These are phyloP conservation scores for Cladorrhinum sp. DNA, from an alignment of 2,329 filamentous ascomycete species.

Conservation along the genomic window DNA sequence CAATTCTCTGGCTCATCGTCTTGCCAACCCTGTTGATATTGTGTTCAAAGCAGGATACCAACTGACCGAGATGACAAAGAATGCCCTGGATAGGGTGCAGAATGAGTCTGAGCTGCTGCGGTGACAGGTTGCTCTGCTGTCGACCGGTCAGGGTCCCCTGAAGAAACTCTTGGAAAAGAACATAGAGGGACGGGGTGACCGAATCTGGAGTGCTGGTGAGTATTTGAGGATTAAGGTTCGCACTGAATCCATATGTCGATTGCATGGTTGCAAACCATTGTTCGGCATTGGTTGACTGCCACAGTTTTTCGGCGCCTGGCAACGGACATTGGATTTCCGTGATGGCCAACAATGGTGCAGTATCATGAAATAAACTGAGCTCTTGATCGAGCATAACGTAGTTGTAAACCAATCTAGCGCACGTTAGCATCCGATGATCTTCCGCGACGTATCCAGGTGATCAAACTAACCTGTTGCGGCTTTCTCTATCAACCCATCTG, in stretches of 20 bases:
- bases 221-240: slow-evolving; percentile 49
- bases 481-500: slow-evolving; percentile 64
- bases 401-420: slow-evolving; percentile 63
- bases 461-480: slow-evolving; percentile 54
- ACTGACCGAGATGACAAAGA: slow-evolving; percentile 62
- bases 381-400: slow-evolving; percentile 75
- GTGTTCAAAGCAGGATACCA: slow-evolving; percentile 60
- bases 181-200: slow-evolving; percentile 56
- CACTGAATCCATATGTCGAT: slow-evolving; percentile 52
- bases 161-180: slow-evolving; percentile 66
- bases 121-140: slow-evolving; percentile 38
- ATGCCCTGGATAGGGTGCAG: slow-evolving; percentile 66
- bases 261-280: slow-evolving; percentile 61
- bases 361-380: slow-evolving; percentile 64
- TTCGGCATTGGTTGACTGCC: slow-evolving; percentile 56
- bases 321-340: slow-evolving; percentile 64
- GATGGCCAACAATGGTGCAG: slow-evolving; percentile 59
- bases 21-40: slow-evolving; percentile 45
- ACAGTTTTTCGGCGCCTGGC: slow-evolving; percentile 59
- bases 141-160: slow-evolving; percentile 58
- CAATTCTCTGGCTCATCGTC: slow-evolving; percentile 57
- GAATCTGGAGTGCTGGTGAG: slow-evolving; percentile 46
- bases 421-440: background rate
- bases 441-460: background rate
- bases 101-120: slow-evolving; percentile 62